phyloP scores from a whole-genome alignment of 768 basidiomycete genomes.

The Naganishia vaughanmartiniae region DNA sequence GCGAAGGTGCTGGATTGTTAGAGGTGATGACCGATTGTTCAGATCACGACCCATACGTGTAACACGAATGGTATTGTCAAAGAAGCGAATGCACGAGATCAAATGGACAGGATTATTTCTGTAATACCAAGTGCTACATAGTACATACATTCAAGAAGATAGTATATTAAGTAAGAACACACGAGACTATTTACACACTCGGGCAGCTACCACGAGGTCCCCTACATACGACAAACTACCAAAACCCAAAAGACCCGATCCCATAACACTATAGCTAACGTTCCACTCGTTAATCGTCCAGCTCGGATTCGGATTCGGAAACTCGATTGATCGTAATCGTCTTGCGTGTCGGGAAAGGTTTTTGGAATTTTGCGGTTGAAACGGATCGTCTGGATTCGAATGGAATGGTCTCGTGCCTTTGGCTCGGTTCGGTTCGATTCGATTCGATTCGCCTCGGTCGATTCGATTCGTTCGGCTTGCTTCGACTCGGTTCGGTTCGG shows the following conservation, averaged over 20 bases:
- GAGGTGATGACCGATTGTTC: no score
- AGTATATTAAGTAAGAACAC: not conserved
- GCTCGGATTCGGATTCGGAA: not conserved
- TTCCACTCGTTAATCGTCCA: not conserved
- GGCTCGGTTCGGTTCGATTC: slow-evolving; percentile 3
- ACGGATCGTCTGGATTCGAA: no score
- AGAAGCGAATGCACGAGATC: not conserved
- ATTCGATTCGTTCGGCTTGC: not conserved
- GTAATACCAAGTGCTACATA: slow-evolving; percentile 34
- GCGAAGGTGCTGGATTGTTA: not conserved
- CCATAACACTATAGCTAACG: not conserved
- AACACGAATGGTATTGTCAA: not conserved
- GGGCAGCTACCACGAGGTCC: no score
- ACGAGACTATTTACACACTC: no score
- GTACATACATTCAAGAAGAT: not conserved
- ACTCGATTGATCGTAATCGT: not conserved
- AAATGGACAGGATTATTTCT: slow-evolving; percentile 72
- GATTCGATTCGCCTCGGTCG: not conserved
- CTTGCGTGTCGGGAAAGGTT: no score
- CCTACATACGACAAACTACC: no score
- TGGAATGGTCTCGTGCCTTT: not conserved
- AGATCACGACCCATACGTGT: no score
- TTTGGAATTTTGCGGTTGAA: no score
- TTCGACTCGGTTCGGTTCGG: not conserved
- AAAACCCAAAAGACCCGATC: not conserved